Conservation (phyloP, 169 alveolate species). For the Plasmodium falciparum region DNA sequence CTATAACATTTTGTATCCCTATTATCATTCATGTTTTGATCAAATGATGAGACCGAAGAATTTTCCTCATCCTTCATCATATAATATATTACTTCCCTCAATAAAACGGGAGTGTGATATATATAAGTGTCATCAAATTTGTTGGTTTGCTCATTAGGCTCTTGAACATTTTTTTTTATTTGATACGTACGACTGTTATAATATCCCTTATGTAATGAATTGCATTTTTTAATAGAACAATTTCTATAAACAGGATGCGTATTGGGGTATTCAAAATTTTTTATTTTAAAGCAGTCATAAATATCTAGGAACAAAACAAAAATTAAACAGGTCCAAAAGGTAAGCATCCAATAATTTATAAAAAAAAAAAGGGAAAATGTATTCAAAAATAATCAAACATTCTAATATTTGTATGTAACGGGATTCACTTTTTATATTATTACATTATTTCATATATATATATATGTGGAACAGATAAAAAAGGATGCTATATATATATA, state of each 20-base stretch:
- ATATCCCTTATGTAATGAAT: background rate
- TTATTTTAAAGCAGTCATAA: constrained; percentile 22
- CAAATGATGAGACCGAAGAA: too few relatives aligned
- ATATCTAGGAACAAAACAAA: background rate
- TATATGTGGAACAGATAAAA: background rate
- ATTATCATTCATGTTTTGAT: too few relatives aligned
- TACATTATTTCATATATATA: background rate
- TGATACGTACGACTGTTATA: background rate
- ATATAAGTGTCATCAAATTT: constrained; percentile 36
- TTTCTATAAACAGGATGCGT: background rate
- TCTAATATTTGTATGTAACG: background rate
- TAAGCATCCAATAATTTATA: background rate
- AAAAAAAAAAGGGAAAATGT: background rate
- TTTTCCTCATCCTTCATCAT: background rate
- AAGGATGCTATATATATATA: background rate
- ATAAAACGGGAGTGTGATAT: constrained; percentile 70
- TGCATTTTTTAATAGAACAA: background rate
- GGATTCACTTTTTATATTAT: background rate
- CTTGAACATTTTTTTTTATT: background rate
- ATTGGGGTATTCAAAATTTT: background rate
- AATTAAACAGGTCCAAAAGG: background rate
- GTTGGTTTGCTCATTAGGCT: constrained; percentile 10
- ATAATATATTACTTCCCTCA: constrained; percentile 38
- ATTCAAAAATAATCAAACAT: background rate
- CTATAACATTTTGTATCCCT: too few relatives aligned